Conservation (phyloP, 805 yeast genomes). For the Blastobotrys americana region DNA sequence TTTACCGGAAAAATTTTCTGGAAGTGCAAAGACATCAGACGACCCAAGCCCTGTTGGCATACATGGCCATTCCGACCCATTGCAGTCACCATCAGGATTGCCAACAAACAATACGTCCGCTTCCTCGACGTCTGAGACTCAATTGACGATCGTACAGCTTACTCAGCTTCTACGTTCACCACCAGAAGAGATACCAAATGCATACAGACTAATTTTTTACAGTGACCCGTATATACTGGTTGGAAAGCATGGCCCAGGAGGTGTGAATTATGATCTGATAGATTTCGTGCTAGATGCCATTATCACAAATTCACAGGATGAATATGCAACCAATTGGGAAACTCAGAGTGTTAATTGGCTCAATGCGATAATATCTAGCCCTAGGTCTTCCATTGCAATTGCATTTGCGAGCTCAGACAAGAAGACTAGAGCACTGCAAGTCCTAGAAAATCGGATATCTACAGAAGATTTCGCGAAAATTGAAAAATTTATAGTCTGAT, state of each 20-base stretch:
- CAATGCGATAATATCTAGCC: background rate
- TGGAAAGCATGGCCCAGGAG: conserved; percentile 12
- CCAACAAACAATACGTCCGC: background rate
- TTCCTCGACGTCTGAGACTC: background rate
- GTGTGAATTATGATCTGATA: conserved; percentile 20
- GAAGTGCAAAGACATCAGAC: background rate
- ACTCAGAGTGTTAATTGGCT: background rate
- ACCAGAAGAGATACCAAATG: conserved; percentile 11
- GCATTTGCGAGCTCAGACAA: conserved; percentile 5
- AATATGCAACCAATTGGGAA: conserved; percentile 4
- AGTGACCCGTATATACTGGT: conserved; percentile 7
- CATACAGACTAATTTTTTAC: conserved; percentile 13
- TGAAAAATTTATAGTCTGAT: background rate
- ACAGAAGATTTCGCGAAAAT: background rate
- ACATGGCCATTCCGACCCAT: too few species aligned
- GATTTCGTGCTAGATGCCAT: conserved; percentile 18
- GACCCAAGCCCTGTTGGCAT: background rate
- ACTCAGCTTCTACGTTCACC: conserved; percentile 19
- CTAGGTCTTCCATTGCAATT: conserved; percentile 10
- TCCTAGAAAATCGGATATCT: background rate
- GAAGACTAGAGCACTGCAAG: background rate
- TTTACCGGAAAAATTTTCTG: conserved; percentile 7
- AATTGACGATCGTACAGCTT: conserved; percentile 12
- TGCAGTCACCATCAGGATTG: background rate
- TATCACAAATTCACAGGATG: background rate